Evolutionary conservation across 2,329 filamentous ascomycete species (phyloP).

Genomic region (Botrytis hyacinthi): DNA sequence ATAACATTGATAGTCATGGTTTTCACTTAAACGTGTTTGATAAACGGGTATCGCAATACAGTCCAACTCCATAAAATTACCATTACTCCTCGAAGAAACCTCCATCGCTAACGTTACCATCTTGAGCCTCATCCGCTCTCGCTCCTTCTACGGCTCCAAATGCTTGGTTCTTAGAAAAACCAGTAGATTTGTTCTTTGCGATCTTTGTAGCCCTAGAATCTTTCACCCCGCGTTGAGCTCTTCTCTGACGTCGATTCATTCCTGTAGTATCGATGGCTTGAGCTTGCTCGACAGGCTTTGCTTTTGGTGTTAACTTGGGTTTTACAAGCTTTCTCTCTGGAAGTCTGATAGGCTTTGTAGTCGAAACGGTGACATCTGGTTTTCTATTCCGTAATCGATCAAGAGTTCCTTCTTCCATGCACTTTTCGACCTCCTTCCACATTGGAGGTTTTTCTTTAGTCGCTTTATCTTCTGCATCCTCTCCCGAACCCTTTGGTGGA

Average conservation of each 20-base stretch:
- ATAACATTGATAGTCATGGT: background rate
- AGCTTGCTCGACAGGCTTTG: conserved; percentile 11
- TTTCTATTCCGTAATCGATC: conserved; percentile 34
- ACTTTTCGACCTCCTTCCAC: conserved; percentile 65
- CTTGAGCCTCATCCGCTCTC: conserved; percentile 27
- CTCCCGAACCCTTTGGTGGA: conserved; percentile 43
- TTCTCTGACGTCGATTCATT: conserved; percentile 37
- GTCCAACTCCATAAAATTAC: conserved; percentile 18
- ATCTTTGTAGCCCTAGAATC: conserved; percentile 23
- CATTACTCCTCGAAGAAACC: conserved; percentile 54
- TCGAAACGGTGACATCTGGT: conserved; percentile 17
- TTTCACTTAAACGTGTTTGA: conserved; percentile 16
- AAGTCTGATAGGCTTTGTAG: conserved; percentile 26
- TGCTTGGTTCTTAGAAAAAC: conserved; percentile 34
- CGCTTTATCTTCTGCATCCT: conserved; percentile 32
- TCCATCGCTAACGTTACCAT: conserved; percentile 52
- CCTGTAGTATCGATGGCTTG: conserved; percentile 33
- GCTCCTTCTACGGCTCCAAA: conserved; percentile 32
- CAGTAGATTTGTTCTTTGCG: conserved; percentile 34
- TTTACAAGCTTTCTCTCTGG: conserved; percentile 28
- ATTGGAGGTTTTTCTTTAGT: conserved; percentile 50
- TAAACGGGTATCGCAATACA: conserved; percentile 20
- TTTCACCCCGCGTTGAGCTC: conserved; percentile 28
- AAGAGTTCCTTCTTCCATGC: conserved; percentile 54
- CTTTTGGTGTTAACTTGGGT: conserved; percentile 22